Conservation (phyloP, 108 stramenopile genomes). For the Skeletonema marinoi region DNA sequence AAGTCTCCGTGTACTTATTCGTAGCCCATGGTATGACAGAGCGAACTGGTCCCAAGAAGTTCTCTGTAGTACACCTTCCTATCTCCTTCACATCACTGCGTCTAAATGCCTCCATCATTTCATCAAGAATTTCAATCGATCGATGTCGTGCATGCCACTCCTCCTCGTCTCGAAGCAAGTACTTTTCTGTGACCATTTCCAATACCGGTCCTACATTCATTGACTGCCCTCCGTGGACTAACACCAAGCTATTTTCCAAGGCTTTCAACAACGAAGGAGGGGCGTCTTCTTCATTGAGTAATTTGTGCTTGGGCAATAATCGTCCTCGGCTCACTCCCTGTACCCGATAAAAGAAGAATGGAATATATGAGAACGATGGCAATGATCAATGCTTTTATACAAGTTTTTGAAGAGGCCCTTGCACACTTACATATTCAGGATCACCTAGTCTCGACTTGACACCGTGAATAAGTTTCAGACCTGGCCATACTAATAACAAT, state of each 20-base stretch:
- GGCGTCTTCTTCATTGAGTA: slow-evolving; percentile 54
- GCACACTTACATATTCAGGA: slow-evolving; percentile 46
- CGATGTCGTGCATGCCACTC: slow-evolving; percentile 59
- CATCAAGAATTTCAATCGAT: slow-evolving; percentile 55
- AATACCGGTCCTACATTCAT: slow-evolving; percentile 66
- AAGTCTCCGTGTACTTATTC: slow-evolving; percentile 62
- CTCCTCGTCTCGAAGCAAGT: slow-evolving; percentile 54
- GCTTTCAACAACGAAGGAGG: slow-evolving; percentile 37
- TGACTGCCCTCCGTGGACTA: slow-evolving; percentile 68
- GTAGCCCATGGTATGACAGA: slow-evolving; percentile 60
- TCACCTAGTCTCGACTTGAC: slow-evolving; percentile 42
- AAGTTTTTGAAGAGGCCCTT: too few relatives aligned
- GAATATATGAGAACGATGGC: too few relatives aligned
- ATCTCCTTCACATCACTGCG: slow-evolving; percentile 42
- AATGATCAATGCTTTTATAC: too few relatives aligned
- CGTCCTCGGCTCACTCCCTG: slow-evolving; percentile 54
- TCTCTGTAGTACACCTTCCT: slow-evolving; percentile 55
- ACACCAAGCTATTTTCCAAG: slow-evolving; percentile 47
- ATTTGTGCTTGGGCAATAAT: slow-evolving; percentile 53
- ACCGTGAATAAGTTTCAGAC: slow-evolving; percentile 61
- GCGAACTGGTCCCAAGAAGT: slow-evolving; percentile 61
- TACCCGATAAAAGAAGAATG: too few relatives aligned
- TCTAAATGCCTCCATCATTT: slow-evolving; percentile 55
- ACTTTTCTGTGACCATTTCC: slow-evolving; percentile 74
- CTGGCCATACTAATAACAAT: slow-evolving; percentile 54